phyloP scores from a whole-genome alignment of 345 rosid species.

The Capsella bursapastoris region DNA sequence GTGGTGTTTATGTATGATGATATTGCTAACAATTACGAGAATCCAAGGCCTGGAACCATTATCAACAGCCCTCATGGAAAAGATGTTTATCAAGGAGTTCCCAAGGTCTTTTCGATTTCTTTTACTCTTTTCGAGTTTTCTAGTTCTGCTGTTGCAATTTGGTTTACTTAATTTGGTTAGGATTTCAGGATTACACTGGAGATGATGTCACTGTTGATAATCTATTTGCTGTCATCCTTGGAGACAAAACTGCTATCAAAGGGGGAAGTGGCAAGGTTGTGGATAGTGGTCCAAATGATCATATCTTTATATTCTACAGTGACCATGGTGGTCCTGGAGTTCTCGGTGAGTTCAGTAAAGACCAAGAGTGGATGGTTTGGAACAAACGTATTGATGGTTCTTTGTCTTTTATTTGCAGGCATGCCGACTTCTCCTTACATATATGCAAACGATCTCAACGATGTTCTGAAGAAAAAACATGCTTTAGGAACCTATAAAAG shows the following conservation, averaged over 20 bases:
- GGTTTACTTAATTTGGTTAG: conserved; percentile 6
- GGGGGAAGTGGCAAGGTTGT: conserved; percentile 97
- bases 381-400: neutral
- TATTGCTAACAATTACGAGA: conserved; percentile 70
- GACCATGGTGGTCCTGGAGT: conserved; percentile 98
- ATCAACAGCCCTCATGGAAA: conserved; percentile 79
- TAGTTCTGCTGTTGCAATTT: too few species aligned
- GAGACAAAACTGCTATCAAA: conserved; percentile 70
- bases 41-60: conserved; percentile 84
- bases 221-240: conserved; percentile 83
- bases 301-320: conserved; percentile 79
- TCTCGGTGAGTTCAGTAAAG: conserved; percentile 66
- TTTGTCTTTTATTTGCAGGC: conserved; percentile 52
- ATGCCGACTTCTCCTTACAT: conserved; percentile 95
- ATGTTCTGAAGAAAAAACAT: conserved; percentile 76
- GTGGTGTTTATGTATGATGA: conserved; percentile 97
- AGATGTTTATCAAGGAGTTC: conserved; percentile 90
- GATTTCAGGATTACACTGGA: conserved; percentile 84
- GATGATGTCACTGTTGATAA: conserved; percentile 74
- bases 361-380: conserved; percentile 11
- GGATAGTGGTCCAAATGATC: conserved; percentile 91
- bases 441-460: conserved; percentile 78
- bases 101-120: conserved; percentile 58
- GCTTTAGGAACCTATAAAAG: conserved; percentile 80
- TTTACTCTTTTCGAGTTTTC: too few species aligned